Evolutionary conservation across 2,329 filamentous ascomycete species (phyloP).

Genomic region (Helminthosporium solani): DNA sequence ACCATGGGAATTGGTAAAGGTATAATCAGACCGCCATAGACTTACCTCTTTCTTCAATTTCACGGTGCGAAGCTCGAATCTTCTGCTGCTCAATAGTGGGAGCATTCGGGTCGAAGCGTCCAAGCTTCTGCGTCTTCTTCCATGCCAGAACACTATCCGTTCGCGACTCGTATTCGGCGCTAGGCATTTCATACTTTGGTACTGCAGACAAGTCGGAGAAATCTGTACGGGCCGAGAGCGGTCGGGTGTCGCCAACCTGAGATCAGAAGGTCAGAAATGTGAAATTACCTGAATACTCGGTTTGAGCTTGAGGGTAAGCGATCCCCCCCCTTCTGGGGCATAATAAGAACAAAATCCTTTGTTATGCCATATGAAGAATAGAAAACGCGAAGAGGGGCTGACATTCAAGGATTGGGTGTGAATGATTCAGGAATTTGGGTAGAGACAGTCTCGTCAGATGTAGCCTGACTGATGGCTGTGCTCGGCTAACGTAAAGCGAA

Average conservation of each 20-base stretch:
- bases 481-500: too few relatives aligned
- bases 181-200: constrained; percentile 87
- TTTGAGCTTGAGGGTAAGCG: too few relatives aligned
- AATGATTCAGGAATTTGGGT: too few relatives aligned
- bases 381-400: too few relatives aligned
- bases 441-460: too few relatives aligned
- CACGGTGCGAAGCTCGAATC: constrained; percentile 65
- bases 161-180: constrained; percentile 80
- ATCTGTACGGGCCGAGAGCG: constrained; percentile 72
- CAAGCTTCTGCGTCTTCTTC: constrained; percentile 95
- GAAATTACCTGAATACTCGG: too few relatives aligned
- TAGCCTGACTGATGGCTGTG: background rate
- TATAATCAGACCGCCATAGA: constrained; percentile 13
- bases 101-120: constrained; percentile 87
- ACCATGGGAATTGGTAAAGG: constrained; percentile 16
- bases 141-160: constrained; percentile 87
- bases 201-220: constrained; percentile 79
- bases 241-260: constrained; percentile 79
- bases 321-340: too few relatives aligned
- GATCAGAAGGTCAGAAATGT: constrained; percentile 21
- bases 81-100: constrained; percentile 72
- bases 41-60: constrained; percentile 68
- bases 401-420: too few relatives aligned
- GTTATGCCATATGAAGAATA: too few relatives aligned
- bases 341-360: too few relatives aligned